Conservation (phyloP, 768 basidiomycete species). For the Boletus insuetus region DNA sequence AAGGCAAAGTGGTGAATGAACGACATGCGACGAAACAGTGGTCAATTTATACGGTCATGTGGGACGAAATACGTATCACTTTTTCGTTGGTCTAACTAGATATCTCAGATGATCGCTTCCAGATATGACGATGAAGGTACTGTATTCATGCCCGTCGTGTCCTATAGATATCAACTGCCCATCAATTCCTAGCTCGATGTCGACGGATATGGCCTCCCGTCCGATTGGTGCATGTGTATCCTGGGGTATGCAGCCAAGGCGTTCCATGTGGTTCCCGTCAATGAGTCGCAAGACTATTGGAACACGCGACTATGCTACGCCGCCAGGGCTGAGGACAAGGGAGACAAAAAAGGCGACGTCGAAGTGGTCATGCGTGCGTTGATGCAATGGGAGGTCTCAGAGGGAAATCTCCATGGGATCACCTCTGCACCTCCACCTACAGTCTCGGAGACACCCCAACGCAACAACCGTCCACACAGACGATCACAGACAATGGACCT, state of each 20-base stretch:
- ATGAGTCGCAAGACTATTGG: conserved; percentile 79
- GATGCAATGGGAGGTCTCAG: not conserved
- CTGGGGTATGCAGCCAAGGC: conserved; percentile 69
- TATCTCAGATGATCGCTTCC: conserved; percentile 4
- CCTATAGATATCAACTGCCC: no score
- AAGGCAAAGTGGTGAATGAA: conserved; percentile 73
- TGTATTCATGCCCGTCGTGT: conserved; percentile 73
- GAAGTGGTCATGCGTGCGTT: conserved; percentile 10
- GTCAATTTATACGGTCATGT: conserved; percentile 87
- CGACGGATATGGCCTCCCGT: conserved; percentile 74
- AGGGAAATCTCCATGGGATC: conserved; percentile 52
- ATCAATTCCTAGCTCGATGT: conserved; percentile 69
- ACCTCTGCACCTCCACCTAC: no score
- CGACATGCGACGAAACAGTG: conserved; percentile 67
- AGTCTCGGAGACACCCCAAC: conserved; percentile 41
- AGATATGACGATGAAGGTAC: conserved; percentile 89
- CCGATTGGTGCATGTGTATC: conserved; percentile 85
- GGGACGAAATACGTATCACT: conserved; percentile 66
- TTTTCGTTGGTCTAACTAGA: not conserved
- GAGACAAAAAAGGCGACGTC: conserved; percentile 26
- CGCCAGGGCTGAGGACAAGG: no score
- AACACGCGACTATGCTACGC: conserved; percentile 58
- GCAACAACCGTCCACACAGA: no score
- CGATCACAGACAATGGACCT: no score
- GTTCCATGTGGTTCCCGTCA: conserved; percentile 63